A percentile compares a stretch with the other conserved stretches of the same genome.
These are phyloP conservation scores for Anisogramma anomala DNA, from an alignment of 2,329 filamentous ascomycete genomes.

Conservation along the genomic window DNA sequence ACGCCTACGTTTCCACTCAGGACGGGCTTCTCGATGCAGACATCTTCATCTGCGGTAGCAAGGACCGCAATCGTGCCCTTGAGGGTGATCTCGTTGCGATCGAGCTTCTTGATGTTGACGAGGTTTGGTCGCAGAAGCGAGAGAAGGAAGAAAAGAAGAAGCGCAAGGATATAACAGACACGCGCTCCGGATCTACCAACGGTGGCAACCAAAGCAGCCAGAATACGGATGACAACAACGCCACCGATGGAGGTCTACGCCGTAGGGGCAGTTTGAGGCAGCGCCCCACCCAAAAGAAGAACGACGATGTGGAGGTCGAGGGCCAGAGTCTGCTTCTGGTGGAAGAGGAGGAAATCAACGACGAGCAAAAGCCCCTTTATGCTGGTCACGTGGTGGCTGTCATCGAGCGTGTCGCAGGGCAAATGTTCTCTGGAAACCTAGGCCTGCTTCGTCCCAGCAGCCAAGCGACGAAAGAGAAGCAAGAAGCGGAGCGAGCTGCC, in stretches of 20 bases:
- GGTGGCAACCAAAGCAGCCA: slow-evolving; percentile 54
- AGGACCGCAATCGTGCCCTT: slow-evolving; percentile 91
- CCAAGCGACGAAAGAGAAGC: slow-evolving; percentile 98
- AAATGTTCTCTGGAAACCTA: slow-evolving; percentile 97
- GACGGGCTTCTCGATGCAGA: slow-evolving; percentile 85
- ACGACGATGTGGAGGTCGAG: slow-evolving; percentile 97
- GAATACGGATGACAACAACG: slow-evolving; percentile 48
- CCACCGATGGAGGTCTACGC: slow-evolving; percentile 72
- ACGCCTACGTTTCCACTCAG: slow-evolving; percentile 90
- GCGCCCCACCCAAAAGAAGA: slow-evolving; percentile 98
- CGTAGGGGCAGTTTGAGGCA: slow-evolving; percentile 91
- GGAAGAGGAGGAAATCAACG: slow-evolving; percentile 97
- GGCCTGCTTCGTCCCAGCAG: slow-evolving; percentile 90
- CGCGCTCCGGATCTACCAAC: slow-evolving; percentile 63
- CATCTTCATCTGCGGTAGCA: slow-evolving; percentile 99
- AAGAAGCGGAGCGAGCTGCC: slow-evolving; percentile 88
- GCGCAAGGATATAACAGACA: slow-evolving; percentile 95
- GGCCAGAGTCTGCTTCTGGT: slow-evolving; percentile 93
- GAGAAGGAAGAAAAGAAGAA: slow-evolving; percentile 99
- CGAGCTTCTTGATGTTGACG: slow-evolving; percentile 92
- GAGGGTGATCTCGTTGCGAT: slow-evolving; percentile 94
- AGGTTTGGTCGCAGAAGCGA: slow-evolving; percentile 96
- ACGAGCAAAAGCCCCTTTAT: slow-evolving; percentile 94
- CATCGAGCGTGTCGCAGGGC: slow-evolving; percentile 89
- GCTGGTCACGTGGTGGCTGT: slow-evolving; percentile 96